Base-by-base conservation (phyloP, 1,284 basidiomycete genomes). In the Tilletia horrida region DNA sequence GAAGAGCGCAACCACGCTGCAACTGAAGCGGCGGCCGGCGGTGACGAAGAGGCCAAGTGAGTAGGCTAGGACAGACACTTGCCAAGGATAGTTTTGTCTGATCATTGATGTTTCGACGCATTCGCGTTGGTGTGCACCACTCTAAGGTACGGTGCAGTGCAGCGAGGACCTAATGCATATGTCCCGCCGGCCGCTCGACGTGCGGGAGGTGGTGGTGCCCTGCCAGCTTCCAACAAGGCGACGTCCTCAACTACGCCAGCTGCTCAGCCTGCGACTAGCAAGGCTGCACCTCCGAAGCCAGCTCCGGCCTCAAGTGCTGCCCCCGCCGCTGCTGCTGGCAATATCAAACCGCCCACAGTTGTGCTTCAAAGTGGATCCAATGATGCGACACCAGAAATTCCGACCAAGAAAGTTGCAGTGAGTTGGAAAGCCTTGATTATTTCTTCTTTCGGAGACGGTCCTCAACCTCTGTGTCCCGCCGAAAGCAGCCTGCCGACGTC, bases 41-140 rank as follows among this genome's bases (percentile, higher is more conserved):
- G 86, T 68, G 92, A 95, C 81, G 95, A 98, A 84, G 96, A 97
- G 84, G 93, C 97, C 85, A 94, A 92, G 91, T 93, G 76, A 74
- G 86, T 85, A 18, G 8, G 66, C 72, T 69, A 40, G 11, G 35
- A 40, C 35, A 11, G 4, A 11, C 11, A 6, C 35, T 6, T 40
- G 6, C 4, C 35, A 40, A 40, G 35, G 35, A 50, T 62, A 40
- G 43, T 72, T 35, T 55, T 8, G 44, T 44, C 11, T 40, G 35
- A 40, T 40, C 35, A 40, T 40, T 40, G 6, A 40, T 6, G 35
- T 6, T 40, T 40, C 6, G 35, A 4, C 35, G 35, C 35, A 40
- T 40, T 11, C 35, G 35, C 11, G 35, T 40, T 11, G 35, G 4
- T 40, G 6, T 40, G 35, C 35, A 40, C n/a, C n/a, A 40, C 11